A percentile compares a stretch with the other conserved stretches of the same genome.
Evolutionary conservation across 2,329 filamentous ascomycete species (phyloP).

Genomic region (Fusarium chaquense): DNA sequence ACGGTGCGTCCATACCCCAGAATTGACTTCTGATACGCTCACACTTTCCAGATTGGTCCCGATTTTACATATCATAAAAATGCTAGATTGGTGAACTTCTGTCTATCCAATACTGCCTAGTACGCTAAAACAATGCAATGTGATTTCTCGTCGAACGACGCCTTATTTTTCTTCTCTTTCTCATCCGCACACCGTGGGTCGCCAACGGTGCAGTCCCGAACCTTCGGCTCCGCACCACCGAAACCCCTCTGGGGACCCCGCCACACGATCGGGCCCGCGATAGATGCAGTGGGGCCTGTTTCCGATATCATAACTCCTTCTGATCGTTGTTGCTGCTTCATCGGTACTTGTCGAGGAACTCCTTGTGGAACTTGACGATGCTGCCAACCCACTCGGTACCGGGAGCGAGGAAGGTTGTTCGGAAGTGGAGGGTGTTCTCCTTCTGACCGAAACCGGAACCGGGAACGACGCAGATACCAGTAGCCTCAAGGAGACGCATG

Average conservation of each 20-base stretch:
- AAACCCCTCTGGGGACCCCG: constrained; percentile 20
- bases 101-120: constrained; percentile 32
- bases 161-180: not conserved
- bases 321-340: constrained; percentile 47
- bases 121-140: constrained; percentile 39
- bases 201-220: constrained; percentile 10
- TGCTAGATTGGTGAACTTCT: constrained; percentile 36
- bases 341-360: constrained; percentile 87
- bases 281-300: constrained; percentile 1
- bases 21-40: not conserved
- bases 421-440: constrained; percentile 90
- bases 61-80: constrained; percentile 20
- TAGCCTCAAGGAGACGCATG: constrained; percentile 89
- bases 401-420: constrained; percentile 95
- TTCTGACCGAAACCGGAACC: constrained; percentile 95
- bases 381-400: constrained; percentile 94
- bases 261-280: constrained; percentile 13
- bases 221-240: constrained; percentile 16
- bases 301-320: not conserved
- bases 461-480: constrained; percentile 93
- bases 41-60: not conserved
- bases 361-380: constrained; percentile 89
- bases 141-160: constrained; percentile 10
- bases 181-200: constrained; percentile 19
- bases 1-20: not conserved